A percentile compares a stretch with the other conserved stretches of the same genome.
These are phyloP conservation scores for Sporothrix sp. DNA, from an alignment of 2,329 filamentous ascomycete genomes.

Conservation along the genomic window DNA sequence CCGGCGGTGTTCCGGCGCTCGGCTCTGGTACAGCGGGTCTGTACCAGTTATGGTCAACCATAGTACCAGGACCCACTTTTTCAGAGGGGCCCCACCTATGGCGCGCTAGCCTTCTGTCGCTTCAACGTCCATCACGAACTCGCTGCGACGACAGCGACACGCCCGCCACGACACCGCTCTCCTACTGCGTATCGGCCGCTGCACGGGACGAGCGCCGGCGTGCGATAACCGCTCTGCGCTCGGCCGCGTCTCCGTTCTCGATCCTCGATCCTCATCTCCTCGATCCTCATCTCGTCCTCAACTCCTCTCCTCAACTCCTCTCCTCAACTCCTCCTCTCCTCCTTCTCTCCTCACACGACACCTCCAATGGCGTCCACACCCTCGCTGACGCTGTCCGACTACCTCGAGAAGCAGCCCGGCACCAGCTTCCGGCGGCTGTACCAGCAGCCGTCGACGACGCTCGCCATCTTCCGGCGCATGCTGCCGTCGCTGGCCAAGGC, in stretches of 20 bases:
- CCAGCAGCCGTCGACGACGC: conserved; percentile 86
- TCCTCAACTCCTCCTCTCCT: background rate
- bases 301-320: background rate
- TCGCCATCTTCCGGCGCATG: conserved; percentile 96
- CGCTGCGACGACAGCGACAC: background rate
- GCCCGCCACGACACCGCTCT: background rate
- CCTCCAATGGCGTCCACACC: conserved; percentile 37
- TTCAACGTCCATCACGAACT: background rate
- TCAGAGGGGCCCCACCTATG: background rate
- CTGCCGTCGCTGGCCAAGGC: conserved; percentile 88
- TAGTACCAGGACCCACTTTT: no score
- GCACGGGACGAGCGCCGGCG: no score
- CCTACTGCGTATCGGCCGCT: background rate
- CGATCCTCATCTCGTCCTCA: no score
- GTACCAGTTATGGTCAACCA: no score
- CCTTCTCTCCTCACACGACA: background rate
- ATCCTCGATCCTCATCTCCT: no score
- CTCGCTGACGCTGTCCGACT: conserved; percentile 64
- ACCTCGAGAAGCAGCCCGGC: conserved; percentile 83
- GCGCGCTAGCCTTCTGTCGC: no score
- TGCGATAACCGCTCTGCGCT: no score
- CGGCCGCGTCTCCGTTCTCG: no score
- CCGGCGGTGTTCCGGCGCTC: no score
- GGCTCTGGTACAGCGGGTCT: no score
- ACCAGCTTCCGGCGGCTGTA: conserved; percentile 87